Evolutionary conservation across 148 eudicot genomes (phyloP).

Genomic region (Amaranthus palmeri): DNA sequence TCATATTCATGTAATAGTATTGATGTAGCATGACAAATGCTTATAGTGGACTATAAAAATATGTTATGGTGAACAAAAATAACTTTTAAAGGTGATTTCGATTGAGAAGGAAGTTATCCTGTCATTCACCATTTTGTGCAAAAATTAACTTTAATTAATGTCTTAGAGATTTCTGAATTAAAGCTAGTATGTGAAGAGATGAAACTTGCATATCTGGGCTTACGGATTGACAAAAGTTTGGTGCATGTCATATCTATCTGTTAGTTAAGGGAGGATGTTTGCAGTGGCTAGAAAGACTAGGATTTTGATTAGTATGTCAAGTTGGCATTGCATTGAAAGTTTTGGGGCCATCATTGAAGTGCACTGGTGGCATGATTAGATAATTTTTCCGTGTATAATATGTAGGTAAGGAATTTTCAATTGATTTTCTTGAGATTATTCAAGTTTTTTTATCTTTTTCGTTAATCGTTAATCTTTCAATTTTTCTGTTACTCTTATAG

Average conservation of each 20-base stretch:
- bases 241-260: neutral
- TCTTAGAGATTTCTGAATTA: neutral
- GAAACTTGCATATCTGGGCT: no score
- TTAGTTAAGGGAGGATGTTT: neutral
- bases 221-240: neutral
- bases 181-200: neutral
- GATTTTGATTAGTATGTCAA: neutral
- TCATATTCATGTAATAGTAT: neutral
- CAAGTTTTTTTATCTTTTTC: neutral
- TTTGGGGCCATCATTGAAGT: neutral
- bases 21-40: neutral
- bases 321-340: no score
- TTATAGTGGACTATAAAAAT: neutral
- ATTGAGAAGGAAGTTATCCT: neutral
- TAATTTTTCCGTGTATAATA: neutral
- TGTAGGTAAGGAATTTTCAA: neutral
- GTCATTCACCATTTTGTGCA: neutral
- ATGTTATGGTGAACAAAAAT: neutral
- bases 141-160: neutral
- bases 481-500: constrained; percentile 5
- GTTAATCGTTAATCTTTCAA: neutral
- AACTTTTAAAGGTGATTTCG: neutral
- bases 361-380: neutral
- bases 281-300: neutral
- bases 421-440: neutral